A percentile compares a stretch with the other conserved stretches of the same genome.
Conservation (phyloP, 202 grass and related monocot genomes). For the Schoenoplectus triqueter region DNA sequence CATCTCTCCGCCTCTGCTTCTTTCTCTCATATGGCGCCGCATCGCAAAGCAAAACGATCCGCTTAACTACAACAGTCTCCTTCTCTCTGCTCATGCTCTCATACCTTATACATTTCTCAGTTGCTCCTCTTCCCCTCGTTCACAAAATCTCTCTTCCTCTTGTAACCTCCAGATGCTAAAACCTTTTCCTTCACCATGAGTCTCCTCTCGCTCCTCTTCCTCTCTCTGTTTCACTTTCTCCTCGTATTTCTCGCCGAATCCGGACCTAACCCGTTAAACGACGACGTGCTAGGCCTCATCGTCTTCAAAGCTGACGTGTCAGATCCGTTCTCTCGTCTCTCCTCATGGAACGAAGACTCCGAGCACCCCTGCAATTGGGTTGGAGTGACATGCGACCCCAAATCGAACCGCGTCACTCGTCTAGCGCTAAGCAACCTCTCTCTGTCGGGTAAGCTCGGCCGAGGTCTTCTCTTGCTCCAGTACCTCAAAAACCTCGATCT, state of each 20-base stretch:
- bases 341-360: slow-evolving; percentile 85
- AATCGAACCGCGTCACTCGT: slow-evolving; percentile 56
- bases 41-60: background rate
- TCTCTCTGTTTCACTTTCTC: slow-evolving; percentile 45
- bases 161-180: slow-evolving; percentile 42
- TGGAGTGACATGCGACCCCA: slow-evolving; percentile 59
- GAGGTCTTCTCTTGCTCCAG: slow-evolving; percentile 78
- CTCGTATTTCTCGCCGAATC: slow-evolving; percentile 26
- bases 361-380: slow-evolving; percentile 71
- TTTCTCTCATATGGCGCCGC: slow-evolving; percentile 9
- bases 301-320: slow-evolving; percentile 85
- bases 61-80: slow-evolving; percentile 10
- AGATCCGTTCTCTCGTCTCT: slow-evolving; percentile 67
- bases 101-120: background rate
- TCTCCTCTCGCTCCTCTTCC: slow-evolving; percentile 17
- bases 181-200: slow-evolving; percentile 31
- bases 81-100: background rate
- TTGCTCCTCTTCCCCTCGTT: background rate
- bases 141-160: background rate
- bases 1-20: slow-evolving; percentile 7
- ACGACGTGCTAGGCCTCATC: slow-evolving; percentile 88
- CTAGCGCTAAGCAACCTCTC: slow-evolving; percentile 58
- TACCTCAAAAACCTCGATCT: slow-evolving; percentile 60
- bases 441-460: slow-evolving; percentile 73
- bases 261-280: slow-evolving; percentile 50